phyloP scores from a whole-genome alignment of 495 filamentous ascomycete species.

The Viridothelium virens region DNA sequence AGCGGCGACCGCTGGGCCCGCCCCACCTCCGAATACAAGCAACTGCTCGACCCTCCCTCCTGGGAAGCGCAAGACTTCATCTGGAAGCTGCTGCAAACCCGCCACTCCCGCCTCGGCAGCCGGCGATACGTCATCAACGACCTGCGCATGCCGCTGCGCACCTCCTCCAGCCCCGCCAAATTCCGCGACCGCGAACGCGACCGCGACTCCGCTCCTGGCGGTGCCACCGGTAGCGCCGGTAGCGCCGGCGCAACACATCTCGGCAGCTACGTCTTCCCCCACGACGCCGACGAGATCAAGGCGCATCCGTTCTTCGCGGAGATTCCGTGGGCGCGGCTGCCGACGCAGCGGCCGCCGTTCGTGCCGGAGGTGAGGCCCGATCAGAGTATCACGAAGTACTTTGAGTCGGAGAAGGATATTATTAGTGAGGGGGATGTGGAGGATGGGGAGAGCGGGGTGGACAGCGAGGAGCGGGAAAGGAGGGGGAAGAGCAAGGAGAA shows the following conservation, averaged over 20 bases:
- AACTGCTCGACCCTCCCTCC: conserved; percentile 44
- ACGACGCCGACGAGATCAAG: conserved; percentile 41
- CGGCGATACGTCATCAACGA: conserved; percentile 62
- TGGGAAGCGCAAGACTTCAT: conserved; percentile 66
- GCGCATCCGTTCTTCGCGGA: conserved; percentile 38
- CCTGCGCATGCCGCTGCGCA: conserved; percentile 24
- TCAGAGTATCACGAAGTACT: conserved; percentile 78
- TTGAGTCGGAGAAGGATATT: conserved; percentile 70
- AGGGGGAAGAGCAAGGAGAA: conserved; percentile 46
- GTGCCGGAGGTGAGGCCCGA: conserved; percentile 59
- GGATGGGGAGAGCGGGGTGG: not conserved
- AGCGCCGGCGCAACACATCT: not conserved
- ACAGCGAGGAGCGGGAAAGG: conserved; percentile 35
- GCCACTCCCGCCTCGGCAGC: conserved; percentile 54
- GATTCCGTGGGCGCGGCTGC: conserved; percentile 39
- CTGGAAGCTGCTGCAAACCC: conserved; percentile 56
- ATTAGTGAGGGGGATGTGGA: conserved; percentile 30
- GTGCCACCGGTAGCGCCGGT: conserved; percentile 15
- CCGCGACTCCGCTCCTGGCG: too few relatives aligned
- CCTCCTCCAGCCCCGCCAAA: conserved; percentile 12
- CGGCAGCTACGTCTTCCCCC: conserved; percentile 61
- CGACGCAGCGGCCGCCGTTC: conserved; percentile 63
- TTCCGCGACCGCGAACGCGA: too few relatives aligned
- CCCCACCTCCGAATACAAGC: conserved; percentile 31
- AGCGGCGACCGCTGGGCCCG: conserved; percentile 30